A percentile compares a stretch with the other conserved stretches of the same genome.
Evolutionary conservation across 768 basidiomycete genomes (phyloP).

Genomic region (Brasilioporus rufonigricans): DNA sequence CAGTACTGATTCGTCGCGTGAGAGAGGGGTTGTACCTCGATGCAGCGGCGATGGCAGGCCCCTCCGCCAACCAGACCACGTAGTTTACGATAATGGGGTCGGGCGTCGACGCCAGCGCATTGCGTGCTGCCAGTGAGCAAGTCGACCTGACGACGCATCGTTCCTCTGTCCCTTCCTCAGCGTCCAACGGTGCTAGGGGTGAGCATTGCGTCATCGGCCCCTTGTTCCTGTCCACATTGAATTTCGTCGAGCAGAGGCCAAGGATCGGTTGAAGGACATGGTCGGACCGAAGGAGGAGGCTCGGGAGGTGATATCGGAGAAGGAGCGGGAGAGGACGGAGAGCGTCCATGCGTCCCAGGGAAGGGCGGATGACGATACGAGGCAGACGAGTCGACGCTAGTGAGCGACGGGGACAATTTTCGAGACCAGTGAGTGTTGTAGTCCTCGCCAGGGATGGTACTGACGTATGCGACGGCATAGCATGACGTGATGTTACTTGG

Average conservation of each 20-base stretch:
- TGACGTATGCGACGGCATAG: slow-evolving; percentile 50
- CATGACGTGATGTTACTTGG: slow-evolving; percentile 70
- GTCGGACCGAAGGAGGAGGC: slow-evolving; percentile 82
- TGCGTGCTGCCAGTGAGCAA: slow-evolving; percentile 58
- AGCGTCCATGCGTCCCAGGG: slow-evolving; percentile 69
- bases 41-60: slow-evolving; percentile 50
- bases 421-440: slow-evolving; percentile 57
- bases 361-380: slow-evolving; percentile 71
- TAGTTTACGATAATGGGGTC: slow-evolving; percentile 74
- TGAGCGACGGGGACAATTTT: slow-evolving; percentile 86
- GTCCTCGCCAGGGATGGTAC: background rate
- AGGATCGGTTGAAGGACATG: slow-evolving; percentile 71
- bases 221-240: slow-evolving; percentile 63
- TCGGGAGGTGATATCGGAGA: slow-evolving; percentile 82
- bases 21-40: slow-evolving; percentile 60
- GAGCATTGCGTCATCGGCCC: slow-evolving; percentile 56
- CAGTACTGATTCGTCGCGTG: background rate
- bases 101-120: slow-evolving; percentile 53
- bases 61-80: slow-evolving; percentile 68
- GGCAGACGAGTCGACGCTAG: slow-evolving; percentile 70
- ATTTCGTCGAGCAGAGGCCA: slow-evolving; percentile 64
- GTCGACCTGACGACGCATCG: slow-evolving; percentile 49
- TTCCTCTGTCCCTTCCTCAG: background rate
- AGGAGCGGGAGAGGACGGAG: slow-evolving; percentile 74
- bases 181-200: background rate